A percentile compares a stretch with the other conserved stretches of the same genome.
Evolutionary conservation across 1,284 basidiomycete species (phyloP).

Genomic region (Polyporus tsugae): DNA sequence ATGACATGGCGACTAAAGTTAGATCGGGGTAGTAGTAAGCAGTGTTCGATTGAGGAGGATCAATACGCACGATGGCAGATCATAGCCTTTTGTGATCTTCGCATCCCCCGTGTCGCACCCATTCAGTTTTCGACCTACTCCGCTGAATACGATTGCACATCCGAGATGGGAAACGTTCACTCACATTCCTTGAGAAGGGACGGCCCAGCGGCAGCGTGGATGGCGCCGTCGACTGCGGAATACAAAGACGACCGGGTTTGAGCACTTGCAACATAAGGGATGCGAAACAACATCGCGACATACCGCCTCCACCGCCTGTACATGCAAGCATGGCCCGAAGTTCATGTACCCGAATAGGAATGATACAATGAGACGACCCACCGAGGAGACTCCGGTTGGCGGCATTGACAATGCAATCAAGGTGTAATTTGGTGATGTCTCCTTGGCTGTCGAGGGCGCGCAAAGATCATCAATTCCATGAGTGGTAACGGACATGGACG

Average conservation of each 20-base stretch:
- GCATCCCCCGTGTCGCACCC: conserved; percentile 87
- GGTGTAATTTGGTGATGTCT: conserved; percentile 76
- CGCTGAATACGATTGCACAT: neutral
- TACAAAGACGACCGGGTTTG: conserved; percentile 5
- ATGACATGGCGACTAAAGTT: conserved; percentile 73
- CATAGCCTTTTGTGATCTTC: conserved; percentile 83
- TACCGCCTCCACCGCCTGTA: conserved; percentile 77
- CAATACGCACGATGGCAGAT: conserved; percentile 67
- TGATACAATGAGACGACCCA: conserved; percentile 39
- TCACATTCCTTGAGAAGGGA: conserved; percentile 79
- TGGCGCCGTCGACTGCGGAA: conserved; percentile 82
- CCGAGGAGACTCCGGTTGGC: conserved; percentile 84
- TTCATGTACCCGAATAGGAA: conserved; percentile 18
- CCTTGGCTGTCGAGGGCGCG: conserved; percentile 60
- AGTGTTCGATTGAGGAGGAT: neutral
- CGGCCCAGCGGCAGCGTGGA: conserved; percentile 86
- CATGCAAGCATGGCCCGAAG: conserved; percentile 11
- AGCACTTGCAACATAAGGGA: neutral
- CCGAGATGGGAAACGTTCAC: conserved; percentile 29
- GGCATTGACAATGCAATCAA: conserved; percentile 90
- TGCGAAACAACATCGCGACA: conserved; percentile 30
- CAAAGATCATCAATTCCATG: conserved; percentile 3
- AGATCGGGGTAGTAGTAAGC: neutral
- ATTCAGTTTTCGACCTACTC: conserved; percentile 66
- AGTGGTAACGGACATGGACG: neutral